Percentiles rank a stretch among this genome's conserved stretches.
Conservation (phyloP, 2,329 filamentous ascomycete genomes). For the Arthroderma sp. region DNA sequence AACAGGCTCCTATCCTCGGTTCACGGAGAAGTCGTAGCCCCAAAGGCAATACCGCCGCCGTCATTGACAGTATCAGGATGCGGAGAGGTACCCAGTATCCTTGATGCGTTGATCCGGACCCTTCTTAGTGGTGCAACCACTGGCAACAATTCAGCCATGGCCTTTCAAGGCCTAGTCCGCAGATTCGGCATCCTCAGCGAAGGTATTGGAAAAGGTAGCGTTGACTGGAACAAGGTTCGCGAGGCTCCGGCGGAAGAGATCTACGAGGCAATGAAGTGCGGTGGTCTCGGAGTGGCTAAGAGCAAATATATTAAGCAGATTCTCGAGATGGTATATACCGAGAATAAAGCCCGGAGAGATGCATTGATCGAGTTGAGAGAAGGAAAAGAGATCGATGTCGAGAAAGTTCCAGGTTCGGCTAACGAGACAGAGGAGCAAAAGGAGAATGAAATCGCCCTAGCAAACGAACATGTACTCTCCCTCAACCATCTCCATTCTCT, state of each 20-base stretch:
- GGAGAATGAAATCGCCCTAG: slow-evolving; percentile 45
- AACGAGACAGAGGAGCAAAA: slow-evolving; percentile 24
- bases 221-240: slow-evolving; percentile 63
- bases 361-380: slow-evolving; percentile 37
- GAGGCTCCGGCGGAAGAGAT: slow-evolving; percentile 48
- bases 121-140: slow-evolving; percentile 51
- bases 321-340: slow-evolving; percentile 57
- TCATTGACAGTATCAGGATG: slow-evolving; percentile 61
- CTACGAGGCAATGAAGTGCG: slow-evolving; percentile 55
- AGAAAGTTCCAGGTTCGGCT: slow-evolving; percentile 23
- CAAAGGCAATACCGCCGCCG: slow-evolving; percentile 56
- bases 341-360: slow-evolving; percentile 49
- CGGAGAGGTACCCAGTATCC: slow-evolving; percentile 52
- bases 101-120: slow-evolving; percentile 53
- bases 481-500: slow-evolving; percentile 50
- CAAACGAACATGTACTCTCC: slow-evolving; percentile 50
- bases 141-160: slow-evolving; percentile 48
- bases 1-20: slow-evolving; percentile 50
- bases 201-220: slow-evolving; percentile 57
- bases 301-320: slow-evolving; percentile 61
- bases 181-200: slow-evolving; percentile 51
- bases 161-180: slow-evolving; percentile 53
- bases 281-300: slow-evolving; percentile 60
- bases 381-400: slow-evolving; percentile 32
- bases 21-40: slow-evolving; percentile 54